phyloP scores from a whole-genome alignment of 495 filamentous ascomycete species.

The Lepidopterella palustris region DNA sequence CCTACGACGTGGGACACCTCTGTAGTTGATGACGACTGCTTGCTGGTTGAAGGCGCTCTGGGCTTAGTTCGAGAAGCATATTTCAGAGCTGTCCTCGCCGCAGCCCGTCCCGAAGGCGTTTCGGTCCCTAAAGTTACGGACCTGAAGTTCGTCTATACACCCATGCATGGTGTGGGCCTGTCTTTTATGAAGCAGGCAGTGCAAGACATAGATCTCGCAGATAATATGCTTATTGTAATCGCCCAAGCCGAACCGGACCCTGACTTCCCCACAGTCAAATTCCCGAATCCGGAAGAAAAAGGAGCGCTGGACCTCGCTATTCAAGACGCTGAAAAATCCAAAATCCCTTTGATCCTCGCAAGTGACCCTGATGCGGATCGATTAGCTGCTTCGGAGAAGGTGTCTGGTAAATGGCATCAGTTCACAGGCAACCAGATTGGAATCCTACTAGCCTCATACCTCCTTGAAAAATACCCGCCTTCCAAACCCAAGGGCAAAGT shows the following conservation, averaged over 20 bases:
- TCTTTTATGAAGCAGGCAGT: slow-evolving; percentile 43
- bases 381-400: slow-evolving; percentile 59
- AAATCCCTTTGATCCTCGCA: slow-evolving; percentile 52
- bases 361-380: slow-evolving; percentile 71
- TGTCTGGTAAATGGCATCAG: slow-evolving; percentile 51
- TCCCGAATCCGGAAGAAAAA: slow-evolving; percentile 67
- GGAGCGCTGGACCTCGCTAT: slow-evolving; percentile 62
- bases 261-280: slow-evolving; percentile 62
- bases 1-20: slow-evolving; percentile 49
- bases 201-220: slow-evolving; percentile 42
- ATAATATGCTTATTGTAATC: slow-evolving; percentile 31
- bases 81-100: slow-evolving; percentile 23
- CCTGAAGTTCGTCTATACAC: slow-evolving; percentile 58
- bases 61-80: slow-evolving; percentile 28
- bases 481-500: slow-evolving; percentile 34
- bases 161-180: slow-evolving; percentile 63
- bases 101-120: slow-evolving; percentile 9
- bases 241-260: slow-evolving; percentile 53
- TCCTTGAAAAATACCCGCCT: slow-evolving; percentile 44
- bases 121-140: background rate
- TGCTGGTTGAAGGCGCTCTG: slow-evolving; percentile 41
- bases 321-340: slow-evolving; percentile 45
- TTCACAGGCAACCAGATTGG: slow-evolving; percentile 68
- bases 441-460: slow-evolving; percentile 53
- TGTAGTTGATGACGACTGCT: slow-evolving; percentile 37